These are phyloP conservation scores for Fraxinus dipetala DNA, from an alignment of 305 asterid species.

Conservation along the genomic window DNA sequence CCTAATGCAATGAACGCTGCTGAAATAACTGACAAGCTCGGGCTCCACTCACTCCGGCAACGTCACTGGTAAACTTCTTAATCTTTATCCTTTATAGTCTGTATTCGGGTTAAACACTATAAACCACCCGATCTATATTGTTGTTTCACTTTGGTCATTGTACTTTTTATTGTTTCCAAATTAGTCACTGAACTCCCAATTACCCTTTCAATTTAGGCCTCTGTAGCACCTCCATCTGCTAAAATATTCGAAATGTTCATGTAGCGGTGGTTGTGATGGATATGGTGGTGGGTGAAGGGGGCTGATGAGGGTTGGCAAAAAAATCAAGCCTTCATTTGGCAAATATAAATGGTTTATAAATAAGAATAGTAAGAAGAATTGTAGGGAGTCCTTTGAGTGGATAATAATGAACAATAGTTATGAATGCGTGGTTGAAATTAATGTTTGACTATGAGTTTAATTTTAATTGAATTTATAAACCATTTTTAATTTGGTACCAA, in stretches of 20 bases:
- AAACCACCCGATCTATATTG: not conserved
- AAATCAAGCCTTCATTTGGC: not conserved
- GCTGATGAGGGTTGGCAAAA: not conserved
- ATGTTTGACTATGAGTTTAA: not conserved
- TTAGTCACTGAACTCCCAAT: not conserved
- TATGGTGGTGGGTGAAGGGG: not conserved
- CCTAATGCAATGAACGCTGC: slow-evolving; percentile 93
- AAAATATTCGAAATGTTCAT: not conserved
- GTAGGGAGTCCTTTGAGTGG: not conserved
- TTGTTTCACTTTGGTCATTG: not conserved
- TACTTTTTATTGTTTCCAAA: not conserved
- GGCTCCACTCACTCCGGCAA: slow-evolving; percentile 87
- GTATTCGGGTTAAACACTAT: not conserved
- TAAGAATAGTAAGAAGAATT: no score
- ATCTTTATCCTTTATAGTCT: not conserved
- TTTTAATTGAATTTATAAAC: no score
- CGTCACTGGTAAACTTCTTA: slow-evolving; percentile 63
- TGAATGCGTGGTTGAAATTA: not conserved
- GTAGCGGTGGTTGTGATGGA: not conserved
- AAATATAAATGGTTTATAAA: not conserved
- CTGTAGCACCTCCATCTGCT: not conserved
- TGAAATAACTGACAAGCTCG: slow-evolving; percentile 81
- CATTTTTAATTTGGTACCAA: not conserved
- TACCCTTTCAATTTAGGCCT: not conserved
- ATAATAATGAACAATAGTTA: not conserved